phyloP scores from a whole-genome alignment of 2,329 filamentous ascomycete genomes.

The Diaporthe humulicola region DNA sequence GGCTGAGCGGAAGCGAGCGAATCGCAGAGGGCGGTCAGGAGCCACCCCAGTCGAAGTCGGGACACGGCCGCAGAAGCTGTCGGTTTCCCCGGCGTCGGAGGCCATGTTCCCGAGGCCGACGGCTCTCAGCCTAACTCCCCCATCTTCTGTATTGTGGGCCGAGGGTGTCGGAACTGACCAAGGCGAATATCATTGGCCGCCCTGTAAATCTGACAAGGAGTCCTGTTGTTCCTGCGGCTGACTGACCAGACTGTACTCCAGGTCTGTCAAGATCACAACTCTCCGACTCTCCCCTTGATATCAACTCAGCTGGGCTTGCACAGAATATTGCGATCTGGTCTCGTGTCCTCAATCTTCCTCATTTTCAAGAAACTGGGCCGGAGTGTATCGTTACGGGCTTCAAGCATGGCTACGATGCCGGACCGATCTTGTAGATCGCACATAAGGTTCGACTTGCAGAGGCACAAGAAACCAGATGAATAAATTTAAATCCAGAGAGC shows the following conservation, averaged over 20 bases:
- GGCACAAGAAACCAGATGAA: background rate
- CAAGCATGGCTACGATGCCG: background rate
- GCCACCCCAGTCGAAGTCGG: background rate
- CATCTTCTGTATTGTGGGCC: background rate
- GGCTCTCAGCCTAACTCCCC: background rate
- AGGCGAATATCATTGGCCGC: background rate
- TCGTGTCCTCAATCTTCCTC: fast-evolving
- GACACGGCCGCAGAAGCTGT: background rate
- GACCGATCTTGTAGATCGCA: background rate
- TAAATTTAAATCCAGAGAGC: background rate
- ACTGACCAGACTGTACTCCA: background rate
- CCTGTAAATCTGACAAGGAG: background rate
- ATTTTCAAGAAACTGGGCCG: background rate
- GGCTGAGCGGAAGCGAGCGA: background rate
- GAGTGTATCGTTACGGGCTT: background rate
- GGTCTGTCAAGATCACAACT: background rate
- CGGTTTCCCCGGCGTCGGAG: background rate
- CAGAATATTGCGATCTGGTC: background rate
- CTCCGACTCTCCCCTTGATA: background rate
- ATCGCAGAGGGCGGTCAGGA: background rate
- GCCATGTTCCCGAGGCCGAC: background rate
- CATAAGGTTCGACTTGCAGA: background rate
- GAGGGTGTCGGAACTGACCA: background rate
- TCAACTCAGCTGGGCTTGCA: background rate
- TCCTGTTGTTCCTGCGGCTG: background rate